These are phyloP conservation scores for Haberlea rhodopensis DNA, from an alignment of 257 asterid genomes.

Conservation along the genomic window DNA sequence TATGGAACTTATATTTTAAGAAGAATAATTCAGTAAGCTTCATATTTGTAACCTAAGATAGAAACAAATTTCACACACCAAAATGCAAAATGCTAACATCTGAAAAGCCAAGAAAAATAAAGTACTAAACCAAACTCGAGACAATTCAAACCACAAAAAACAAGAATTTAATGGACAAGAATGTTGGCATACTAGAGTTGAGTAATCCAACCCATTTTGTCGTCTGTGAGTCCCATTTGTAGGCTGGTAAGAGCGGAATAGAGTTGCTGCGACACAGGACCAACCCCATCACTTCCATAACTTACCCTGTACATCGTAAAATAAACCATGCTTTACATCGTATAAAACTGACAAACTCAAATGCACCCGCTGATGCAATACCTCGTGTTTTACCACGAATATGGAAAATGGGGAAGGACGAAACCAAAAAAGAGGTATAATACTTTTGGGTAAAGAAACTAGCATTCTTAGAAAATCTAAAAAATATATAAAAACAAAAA, in stretches of 20 bases:
- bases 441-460: background rate
- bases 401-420: background rate
- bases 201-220: conserved; percentile 72
- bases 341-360: background rate
- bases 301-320: conserved; percentile 47
- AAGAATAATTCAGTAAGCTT: no score
- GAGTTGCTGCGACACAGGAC: conserved; percentile 72
- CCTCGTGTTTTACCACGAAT: background rate
- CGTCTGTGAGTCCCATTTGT: conserved; percentile 84
- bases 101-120: background rate
- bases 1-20: no score
- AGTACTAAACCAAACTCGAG: background rate
- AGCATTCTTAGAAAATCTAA: no score
- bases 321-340: background rate
- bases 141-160: conserved; percentile 14
- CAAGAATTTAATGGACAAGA: background rate
- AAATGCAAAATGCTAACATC: background rate
- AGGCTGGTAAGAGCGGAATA: conserved; percentile 80
- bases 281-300: conserved; percentile 69
- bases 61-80: conserved; percentile 7
- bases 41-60: background rate
- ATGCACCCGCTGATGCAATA: background rate
- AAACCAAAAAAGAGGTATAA: no score
- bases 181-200: conserved; percentile 49
- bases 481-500: no score